These are phyloP conservation scores for Ceratobasidium papillatum DNA, from an alignment of 1,284 basidiomycete species.

Conservation along the genomic window DNA sequence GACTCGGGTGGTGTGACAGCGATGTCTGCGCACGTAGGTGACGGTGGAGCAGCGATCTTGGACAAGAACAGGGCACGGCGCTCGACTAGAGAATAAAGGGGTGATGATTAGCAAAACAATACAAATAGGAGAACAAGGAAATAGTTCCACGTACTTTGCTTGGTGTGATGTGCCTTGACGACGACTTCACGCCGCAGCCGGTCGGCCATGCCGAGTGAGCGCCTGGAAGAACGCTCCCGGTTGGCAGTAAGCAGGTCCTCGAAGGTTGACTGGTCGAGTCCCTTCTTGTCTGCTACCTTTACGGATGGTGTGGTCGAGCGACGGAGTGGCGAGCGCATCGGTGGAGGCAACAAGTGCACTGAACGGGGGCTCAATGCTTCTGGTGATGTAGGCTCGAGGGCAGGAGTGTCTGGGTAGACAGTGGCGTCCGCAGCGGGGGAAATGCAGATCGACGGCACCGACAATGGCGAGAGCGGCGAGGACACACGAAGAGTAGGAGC, in stretches of 20 bases:
- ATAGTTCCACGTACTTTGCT: conserved; percentile 65
- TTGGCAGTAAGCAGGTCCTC: conserved; percentile 67
- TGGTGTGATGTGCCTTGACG: conserved; percentile 73
- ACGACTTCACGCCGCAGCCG: conserved; percentile 74
- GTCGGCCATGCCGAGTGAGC: conserved; percentile 55
- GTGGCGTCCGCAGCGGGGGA: conserved; percentile 27
- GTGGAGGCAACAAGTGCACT: conserved; percentile 42
- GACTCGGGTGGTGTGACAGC: conserved; percentile 75
- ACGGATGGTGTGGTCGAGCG: conserved; percentile 12
- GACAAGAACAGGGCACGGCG: conserved; percentile 77
- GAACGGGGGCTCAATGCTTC: conserved; percentile 24
- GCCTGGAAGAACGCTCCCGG: conserved; percentile 60
- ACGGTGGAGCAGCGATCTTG: conserved; percentile 71
- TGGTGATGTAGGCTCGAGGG: conserved; percentile 22
- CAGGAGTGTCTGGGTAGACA: neutral
- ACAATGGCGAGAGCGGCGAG: conserved; percentile 27
- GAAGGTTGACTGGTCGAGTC: conserved; percentile 69
- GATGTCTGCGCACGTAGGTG: conserved; percentile 62
- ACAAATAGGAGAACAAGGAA: neutral
- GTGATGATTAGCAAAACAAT: conserved; percentile 12
- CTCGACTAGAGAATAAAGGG: conserved; percentile 60
- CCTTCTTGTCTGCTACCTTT: conserved; percentile 52
- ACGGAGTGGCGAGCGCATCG: conserved; percentile 32
- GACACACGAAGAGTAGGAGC: conserved; percentile 32
- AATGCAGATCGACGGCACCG: conserved; percentile 36